Conservation (phyloP, 371 early-diverging fungal species). For the Saksenaea oblongispora region DNA sequence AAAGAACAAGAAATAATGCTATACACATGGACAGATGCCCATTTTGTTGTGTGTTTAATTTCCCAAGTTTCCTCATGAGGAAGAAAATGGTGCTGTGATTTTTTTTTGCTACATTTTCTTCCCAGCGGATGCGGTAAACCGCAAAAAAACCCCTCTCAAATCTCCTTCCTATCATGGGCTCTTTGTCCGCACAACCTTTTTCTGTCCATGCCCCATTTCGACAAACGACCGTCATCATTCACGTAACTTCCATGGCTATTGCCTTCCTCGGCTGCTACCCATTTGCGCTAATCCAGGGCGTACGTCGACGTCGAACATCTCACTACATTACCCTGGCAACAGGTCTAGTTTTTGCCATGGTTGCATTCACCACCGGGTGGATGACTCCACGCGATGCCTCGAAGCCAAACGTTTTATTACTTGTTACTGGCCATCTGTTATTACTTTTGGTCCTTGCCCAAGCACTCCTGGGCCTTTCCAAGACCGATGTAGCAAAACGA, state of each 20-base stretch:
- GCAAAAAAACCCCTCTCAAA: neutral
- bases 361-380: slow-evolving; percentile 35
- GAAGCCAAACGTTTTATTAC: slow-evolving; percentile 4
- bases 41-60: neutral
- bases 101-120: neutral
- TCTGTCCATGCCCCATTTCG: slow-evolving; percentile 41
- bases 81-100: too few species aligned
- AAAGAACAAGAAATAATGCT: neutral
- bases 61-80: neutral
- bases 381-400: slow-evolving; percentile 11
- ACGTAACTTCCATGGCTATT: slow-evolving; percentile 36
- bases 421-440: slow-evolving; percentile 12
- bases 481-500: slow-evolving; percentile 1
- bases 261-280: slow-evolving; percentile 45
- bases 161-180: slow-evolving; percentile 5
- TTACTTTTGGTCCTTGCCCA: slow-evolving; percentile 11
- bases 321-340: slow-evolving; percentile 22
- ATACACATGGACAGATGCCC: neutral
- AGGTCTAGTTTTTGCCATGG: slow-evolving; percentile 23
- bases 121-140: neutral
- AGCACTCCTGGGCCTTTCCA: neutral
- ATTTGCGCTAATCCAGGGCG: slow-evolving; percentile 34
- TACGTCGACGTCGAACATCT: slow-evolving; percentile 29
- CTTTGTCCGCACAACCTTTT: slow-evolving; percentile 32
- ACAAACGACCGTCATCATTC: slow-evolving; percentile 43